These are phyloP conservation scores for Penicillium griseofulvum DNA, from an alignment of 2,329 filamentous ascomycete genomes.

Conservation along the genomic window DNA sequence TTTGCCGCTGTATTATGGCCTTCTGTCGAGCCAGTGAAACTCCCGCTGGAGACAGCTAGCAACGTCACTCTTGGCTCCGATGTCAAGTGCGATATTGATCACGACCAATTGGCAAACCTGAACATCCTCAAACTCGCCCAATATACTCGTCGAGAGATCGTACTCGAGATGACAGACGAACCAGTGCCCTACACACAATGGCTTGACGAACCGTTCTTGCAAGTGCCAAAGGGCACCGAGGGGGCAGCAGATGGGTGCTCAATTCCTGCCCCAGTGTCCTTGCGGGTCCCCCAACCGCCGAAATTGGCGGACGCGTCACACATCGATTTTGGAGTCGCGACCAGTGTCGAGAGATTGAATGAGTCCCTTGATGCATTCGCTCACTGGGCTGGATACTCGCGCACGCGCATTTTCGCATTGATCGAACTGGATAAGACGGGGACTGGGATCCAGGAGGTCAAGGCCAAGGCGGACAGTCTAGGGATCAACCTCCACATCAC, in stretches of 20 bases:
- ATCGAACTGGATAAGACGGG: slow-evolving; percentile 43
- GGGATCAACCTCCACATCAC: slow-evolving; percentile 45
- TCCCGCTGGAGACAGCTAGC: slow-evolving; percentile 15
- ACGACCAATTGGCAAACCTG: slow-evolving; percentile 24
- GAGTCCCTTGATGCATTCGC: slow-evolving; percentile 53
- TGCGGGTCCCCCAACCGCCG: slow-evolving; percentile 50
- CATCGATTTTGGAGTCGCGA: slow-evolving; percentile 59
- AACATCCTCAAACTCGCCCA: slow-evolving; percentile 27
- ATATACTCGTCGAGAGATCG: slow-evolving; percentile 34
- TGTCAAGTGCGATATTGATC: slow-evolving; percentile 30
- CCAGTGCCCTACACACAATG: slow-evolving; percentile 27
- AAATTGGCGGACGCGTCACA: slow-evolving; percentile 47
- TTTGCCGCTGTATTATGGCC: slow-evolving; percentile 32
- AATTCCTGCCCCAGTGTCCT: slow-evolving; percentile 47
- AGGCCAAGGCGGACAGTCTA: slow-evolving; percentile 36
- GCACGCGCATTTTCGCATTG: slow-evolving; percentile 53
- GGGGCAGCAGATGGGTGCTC: slow-evolving; percentile 32
- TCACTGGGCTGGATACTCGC: slow-evolving; percentile 56
- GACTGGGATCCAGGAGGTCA: slow-evolving; percentile 21
- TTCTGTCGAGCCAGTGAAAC: slow-evolving; percentile 11
- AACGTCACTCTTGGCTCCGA: slow-evolving; percentile 33
- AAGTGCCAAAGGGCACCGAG: slow-evolving; percentile 6
- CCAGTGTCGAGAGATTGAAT: slow-evolving; percentile 51
- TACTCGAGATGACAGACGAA: slow-evolving; percentile 22
- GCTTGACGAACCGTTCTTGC: slow-evolving; percentile 28